These are phyloP conservation scores for Picea sitchensis DNA, from an alignment of 75 land plant species.

Conservation along the genomic window DNA sequence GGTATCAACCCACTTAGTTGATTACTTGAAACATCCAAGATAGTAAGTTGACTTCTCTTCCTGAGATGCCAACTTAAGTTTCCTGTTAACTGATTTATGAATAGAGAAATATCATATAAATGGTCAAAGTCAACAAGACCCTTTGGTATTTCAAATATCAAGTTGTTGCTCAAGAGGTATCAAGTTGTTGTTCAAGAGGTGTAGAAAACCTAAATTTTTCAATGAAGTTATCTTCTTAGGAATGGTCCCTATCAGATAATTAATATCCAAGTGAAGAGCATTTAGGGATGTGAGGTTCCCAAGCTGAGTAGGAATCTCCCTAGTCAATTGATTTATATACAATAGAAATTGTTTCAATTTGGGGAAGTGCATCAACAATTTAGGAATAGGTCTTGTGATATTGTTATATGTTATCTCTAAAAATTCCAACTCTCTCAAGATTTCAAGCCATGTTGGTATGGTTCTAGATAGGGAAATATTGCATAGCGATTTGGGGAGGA, in stretches of 20 bases:
- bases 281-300: conserved; percentile 23
- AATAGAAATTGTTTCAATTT: conserved; percentile 15
- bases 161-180: too few species aligned
- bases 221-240: conserved; percentile 15
- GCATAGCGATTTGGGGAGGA: conserved; percentile 18
- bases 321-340: conserved; percentile 18
- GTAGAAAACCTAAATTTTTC: conserved; percentile 4
- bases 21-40: conserved; percentile 31
- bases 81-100: conserved; percentile 19
- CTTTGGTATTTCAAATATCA: conserved; percentile 17
- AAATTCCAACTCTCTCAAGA: background rate
- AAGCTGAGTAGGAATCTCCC: conserved; percentile 26
- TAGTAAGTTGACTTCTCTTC: conserved; percentile 9
- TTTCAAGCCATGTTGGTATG: conserved; percentile 14
- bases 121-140: conserved; percentile 7
- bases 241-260: conserved; percentile 21
- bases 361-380: conserved; percentile 15
- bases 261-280: conserved; percentile 17
- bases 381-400: conserved; percentile 13
- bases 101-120: conserved; percentile 21
- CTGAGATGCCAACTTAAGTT: conserved; percentile 13
- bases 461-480: conserved; percentile 14
- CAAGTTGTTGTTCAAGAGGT: conserved; percentile 18
- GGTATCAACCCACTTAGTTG: conserved; percentile 12
- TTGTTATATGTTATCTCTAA: conserved; percentile 11